Base-by-base conservation (phyloP, 495 filamentous ascomycete genomes). In the Cetradonia linearis region DNA sequence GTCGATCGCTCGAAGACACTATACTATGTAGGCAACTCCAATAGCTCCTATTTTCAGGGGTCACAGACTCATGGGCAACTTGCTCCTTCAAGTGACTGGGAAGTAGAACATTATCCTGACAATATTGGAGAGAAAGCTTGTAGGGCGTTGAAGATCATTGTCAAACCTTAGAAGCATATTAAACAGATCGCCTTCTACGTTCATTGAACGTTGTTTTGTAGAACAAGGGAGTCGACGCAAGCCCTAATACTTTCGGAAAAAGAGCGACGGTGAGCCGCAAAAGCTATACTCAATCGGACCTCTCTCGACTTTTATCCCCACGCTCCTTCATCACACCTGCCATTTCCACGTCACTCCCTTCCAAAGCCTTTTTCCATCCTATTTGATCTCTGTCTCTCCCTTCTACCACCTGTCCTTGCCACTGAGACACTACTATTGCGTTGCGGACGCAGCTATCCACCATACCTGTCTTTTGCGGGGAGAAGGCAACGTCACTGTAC, bases 271-370 rank as follows among this genome's bases (percentile, higher is more conserved):
- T 25, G 57, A 59, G 28, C 55, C 55, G 40, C 40, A 56, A 62
- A 58, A 63, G 10, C 52, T 60, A 52, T 58, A 55, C 40, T 61
- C 48, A 53, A 59, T 50, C 11, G 34, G 34, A 42, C 55, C 56
- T 58, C 48, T 54, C 34, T 60, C 38, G n/a, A 60, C 49, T 61
- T 55, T 46, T 55, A 25, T 66, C 69, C 63, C 63, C 64, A 62
- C 56, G 62, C 59, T 69, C 59, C 55, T 59, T 49, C 65, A 66
- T 65, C 61, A 55, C 61, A 67, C 67, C 70, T 69, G 66, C 68
- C 66, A 65, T 66, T 61, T 69, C 70, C 69, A 66, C 69, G 70
- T 70, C 62, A 56, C 69, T 63, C 68, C 70, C 68, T 72, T 69
- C 64, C 69, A 46, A 59, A 63, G 44, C 62, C 65, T 63, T 63